phyloP scores from a whole-genome alignment of 305 asterid species.

The Fraxinus ornus region DNA sequence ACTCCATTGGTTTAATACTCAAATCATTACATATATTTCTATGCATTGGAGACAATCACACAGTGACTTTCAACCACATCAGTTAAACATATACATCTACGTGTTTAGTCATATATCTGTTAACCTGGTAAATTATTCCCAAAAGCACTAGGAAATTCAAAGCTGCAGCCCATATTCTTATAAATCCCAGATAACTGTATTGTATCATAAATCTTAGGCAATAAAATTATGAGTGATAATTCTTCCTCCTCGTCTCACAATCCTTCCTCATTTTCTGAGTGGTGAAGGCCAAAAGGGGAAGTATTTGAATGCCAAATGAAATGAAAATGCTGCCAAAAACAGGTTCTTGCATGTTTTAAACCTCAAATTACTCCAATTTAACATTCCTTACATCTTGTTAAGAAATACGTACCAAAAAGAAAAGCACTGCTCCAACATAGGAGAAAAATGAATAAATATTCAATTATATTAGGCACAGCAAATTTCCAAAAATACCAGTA shows the following conservation, averaged over 20 bases:
- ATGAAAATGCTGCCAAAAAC: conserved; percentile 5
- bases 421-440: background rate
- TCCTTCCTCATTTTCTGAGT: background rate
- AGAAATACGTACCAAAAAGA: conserved; percentile 2
- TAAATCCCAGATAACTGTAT: background rate
- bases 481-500: background rate
- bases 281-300: background rate
- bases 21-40: background rate
- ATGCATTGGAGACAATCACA: background rate
- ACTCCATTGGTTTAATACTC: background rate
- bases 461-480: conserved; percentile 4
- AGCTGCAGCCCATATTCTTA: background rate
- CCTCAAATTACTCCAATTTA: conserved; percentile 1
- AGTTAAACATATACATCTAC: background rate
- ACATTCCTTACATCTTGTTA: conserved; percentile 1
- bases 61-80: background rate
- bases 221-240: background rate
- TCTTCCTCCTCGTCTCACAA: background rate
- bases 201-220: background rate
- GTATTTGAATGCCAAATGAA: conserved; percentile 7
- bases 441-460: background rate
- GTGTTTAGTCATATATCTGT: background rate
- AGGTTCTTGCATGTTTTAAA: background rate
- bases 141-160: background rate
- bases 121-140: background rate